Conservation (phyloP, 257 asterid species). For the Thymus mandschuricus region DNA sequence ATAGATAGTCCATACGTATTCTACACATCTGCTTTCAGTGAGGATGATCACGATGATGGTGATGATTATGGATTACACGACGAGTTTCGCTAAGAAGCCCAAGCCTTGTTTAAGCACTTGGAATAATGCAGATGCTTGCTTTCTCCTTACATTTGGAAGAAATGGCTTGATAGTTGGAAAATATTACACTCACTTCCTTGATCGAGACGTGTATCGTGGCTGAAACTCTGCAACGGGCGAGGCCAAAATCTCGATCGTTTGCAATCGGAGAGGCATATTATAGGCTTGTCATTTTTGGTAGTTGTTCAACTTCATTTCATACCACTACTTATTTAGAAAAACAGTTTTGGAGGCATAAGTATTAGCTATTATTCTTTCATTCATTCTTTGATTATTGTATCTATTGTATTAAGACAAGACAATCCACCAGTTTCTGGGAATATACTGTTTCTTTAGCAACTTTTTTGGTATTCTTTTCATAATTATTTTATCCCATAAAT, state of each 20-base stretch:
- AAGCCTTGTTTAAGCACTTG: background rate
- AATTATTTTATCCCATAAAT: too few species aligned
- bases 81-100: constrained; percentile 67
- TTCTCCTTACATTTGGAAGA: constrained; percentile 8
- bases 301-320: background rate
- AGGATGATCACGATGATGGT: constrained; percentile 71
- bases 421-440: too few species aligned
- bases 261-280: background rate
- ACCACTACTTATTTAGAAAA: background rate
- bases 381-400: constrained; percentile 8
- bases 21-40: constrained; percentile 77
- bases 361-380: constrained; percentile 24
- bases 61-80: constrained; percentile 72
- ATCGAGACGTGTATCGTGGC: constrained; percentile 19
- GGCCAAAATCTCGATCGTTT: constrained; percentile 9
- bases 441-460: too few species aligned
- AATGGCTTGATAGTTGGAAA: background rate
- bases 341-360: constrained; percentile 6
- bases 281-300: background rate
- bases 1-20: constrained; percentile 85
- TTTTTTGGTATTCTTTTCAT: too few species aligned
- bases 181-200: constrained; percentile 2
- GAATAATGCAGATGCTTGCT: background rate
- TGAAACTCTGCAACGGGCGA: constrained; percentile 2
- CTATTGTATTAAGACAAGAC: too few species aligned